A percentile compares a stretch with the other conserved stretches of the same genome.
phyloP scores from a whole-genome alignment of 352 stramenopile species.

The Phytopythium sindhum region DNA sequence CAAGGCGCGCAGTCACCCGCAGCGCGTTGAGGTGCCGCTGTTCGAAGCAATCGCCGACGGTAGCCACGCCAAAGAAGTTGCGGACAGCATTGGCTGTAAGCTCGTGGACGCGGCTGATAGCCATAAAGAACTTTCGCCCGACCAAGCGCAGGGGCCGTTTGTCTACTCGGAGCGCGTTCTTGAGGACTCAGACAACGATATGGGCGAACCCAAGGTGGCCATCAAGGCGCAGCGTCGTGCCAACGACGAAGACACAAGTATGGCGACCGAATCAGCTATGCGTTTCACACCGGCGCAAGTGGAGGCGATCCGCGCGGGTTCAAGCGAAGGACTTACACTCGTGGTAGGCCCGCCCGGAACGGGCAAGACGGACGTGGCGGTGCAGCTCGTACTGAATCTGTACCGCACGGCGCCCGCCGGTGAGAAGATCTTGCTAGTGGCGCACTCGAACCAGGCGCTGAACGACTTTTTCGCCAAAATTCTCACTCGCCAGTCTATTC shows the following conservation, averaged over 20 bases:
- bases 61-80: conserved; percentile 39
- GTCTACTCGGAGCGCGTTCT: conserved; percentile 41
- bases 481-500: conserved; percentile 70
- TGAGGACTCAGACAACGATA: conserved; percentile 13
- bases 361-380: conserved; percentile 94
- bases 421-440: conserved; percentile 93
- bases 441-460: conserved; percentile 93
- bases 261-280: conserved; percentile 18
- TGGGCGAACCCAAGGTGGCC: conserved; percentile 4
- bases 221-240: conserved; percentile 34
- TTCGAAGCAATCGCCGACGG: conserved; percentile 42
- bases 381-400: conserved; percentile 93
- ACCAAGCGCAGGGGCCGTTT: conserved; percentile 46
- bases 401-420: conserved; percentile 74
- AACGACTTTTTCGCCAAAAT: conserved; percentile 96
- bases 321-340: conserved; percentile 92
- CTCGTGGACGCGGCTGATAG: conserved; percentile 40
- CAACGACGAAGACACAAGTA: background rate
- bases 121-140: conserved; percentile 21
- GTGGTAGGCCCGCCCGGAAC: conserved; percentile 92
- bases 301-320: conserved; percentile 88
- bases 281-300: conserved; percentile 93
- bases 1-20: conserved; percentile 31
- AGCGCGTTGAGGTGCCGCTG: conserved; percentile 33
- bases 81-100: conserved; percentile 12